A percentile compares a stretch with the other conserved stretches of the same genome.
Evolutionary conservation across 2,329 filamentous ascomycete species (phyloP).

Genomic region (Zymoseptoria tritici): DNA sequence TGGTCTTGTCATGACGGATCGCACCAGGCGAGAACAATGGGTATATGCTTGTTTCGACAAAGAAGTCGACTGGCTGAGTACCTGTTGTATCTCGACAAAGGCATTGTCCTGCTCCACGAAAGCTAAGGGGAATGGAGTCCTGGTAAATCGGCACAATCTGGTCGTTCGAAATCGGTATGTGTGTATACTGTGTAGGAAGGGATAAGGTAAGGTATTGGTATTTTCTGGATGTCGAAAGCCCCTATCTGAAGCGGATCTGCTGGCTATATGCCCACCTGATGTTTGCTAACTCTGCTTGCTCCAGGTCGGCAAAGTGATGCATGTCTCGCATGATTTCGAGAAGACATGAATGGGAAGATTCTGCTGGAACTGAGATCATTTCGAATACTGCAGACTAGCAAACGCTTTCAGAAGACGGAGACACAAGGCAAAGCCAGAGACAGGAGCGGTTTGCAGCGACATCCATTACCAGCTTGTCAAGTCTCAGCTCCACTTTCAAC

Average conservation of each 20-base stretch:
- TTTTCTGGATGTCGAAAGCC: too few relatives aligned
- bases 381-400: too few relatives aligned
- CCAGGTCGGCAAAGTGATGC: background rate
- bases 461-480: background rate
- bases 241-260: background rate
- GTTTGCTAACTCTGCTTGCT: background rate
- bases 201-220: too few relatives aligned
- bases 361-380: too few relatives aligned
- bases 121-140: background rate
- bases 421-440: too few relatives aligned
- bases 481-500: background rate
- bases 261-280: background rate
- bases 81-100: background rate
- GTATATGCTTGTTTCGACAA: background rate
- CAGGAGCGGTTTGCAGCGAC: background rate
- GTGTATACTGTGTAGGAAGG: background rate
- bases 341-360: background rate
- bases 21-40: background rate
- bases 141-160: too few relatives aligned
- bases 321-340: background rate
- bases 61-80: background rate
- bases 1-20: background rate
- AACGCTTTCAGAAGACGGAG: too few relatives aligned
- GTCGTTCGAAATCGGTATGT: background rate
- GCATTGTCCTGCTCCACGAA: background rate